Conservation (phyloP, 2,329 filamentous ascomycete genomes). For the Bipolaris bicolor region DNA sequence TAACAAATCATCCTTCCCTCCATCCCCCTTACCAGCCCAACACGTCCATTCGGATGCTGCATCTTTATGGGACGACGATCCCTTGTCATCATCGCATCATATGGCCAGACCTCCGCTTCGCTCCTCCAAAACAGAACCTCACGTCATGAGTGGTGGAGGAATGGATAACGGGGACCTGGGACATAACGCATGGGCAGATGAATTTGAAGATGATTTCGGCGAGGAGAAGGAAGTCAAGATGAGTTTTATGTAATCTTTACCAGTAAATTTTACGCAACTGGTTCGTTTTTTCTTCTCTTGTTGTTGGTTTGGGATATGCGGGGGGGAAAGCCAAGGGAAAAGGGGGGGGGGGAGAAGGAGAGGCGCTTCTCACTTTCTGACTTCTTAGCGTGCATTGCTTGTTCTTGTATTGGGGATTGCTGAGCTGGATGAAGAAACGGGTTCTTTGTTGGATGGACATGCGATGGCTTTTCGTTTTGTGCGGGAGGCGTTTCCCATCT, state of each 20-base stretch:
- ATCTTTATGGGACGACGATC: constrained; percentile 12
- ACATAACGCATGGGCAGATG: constrained; percentile 57
- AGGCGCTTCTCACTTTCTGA: no score
- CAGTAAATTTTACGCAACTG: no score
- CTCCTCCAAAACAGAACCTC: constrained; percentile 37
- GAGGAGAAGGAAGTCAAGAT: constrained; percentile 56
- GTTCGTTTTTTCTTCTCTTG: no score
- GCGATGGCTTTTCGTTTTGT: no score
- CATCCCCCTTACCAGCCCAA: constrained; percentile 1
- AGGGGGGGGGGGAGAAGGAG: no score
- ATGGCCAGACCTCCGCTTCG: constrained; percentile 33
- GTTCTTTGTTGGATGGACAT: no score
- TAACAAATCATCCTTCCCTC: background rate
- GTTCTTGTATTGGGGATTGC: no score
- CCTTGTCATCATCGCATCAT: background rate
- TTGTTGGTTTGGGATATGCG: no score
- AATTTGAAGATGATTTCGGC: constrained; percentile 55
- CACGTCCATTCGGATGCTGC: constrained; percentile 13
- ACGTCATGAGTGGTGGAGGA: background rate
- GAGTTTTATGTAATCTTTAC: constrained; percentile 49
- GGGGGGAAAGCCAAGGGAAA: no score
- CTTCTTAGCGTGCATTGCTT: no score
- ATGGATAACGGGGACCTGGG: constrained; percentile 24
- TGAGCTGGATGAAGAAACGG: no score
- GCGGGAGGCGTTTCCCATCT: no score